Percentiles rank a stretch among this genome's conserved stretches.
Evolutionary conservation across 371 early-diverging fungal species (phyloP).

Genomic region (Syncephalis fuscata): DNA sequence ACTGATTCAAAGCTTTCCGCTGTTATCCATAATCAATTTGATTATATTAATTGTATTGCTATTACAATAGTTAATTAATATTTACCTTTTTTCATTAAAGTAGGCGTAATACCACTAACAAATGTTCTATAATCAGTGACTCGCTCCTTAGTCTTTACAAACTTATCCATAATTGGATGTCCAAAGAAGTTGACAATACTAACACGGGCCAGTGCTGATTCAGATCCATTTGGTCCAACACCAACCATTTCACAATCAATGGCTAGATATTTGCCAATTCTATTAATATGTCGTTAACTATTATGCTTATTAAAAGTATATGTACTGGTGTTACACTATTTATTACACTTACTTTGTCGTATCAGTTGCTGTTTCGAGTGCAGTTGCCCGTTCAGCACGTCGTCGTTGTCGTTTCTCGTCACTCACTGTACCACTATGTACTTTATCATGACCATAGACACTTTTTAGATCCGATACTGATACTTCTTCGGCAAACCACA

Average conservation of each 20-base stretch:
- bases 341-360: no score
- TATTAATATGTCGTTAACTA: slow-evolving; percentile 4
- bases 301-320: no score
- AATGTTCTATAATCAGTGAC: slow-evolving; percentile 88
- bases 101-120: slow-evolving; percentile 83
- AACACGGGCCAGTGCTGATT: slow-evolving; percentile 80
- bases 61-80: neutral
- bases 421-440: no score
- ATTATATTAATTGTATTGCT: neutral
- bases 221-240: slow-evolving; percentile 62
- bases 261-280: slow-evolving; percentile 69
- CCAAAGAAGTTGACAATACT: slow-evolving; percentile 88
- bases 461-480: no score
- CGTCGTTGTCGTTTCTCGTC: no score
- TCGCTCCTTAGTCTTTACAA: slow-evolving; percentile 58
- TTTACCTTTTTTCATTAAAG: slow-evolving; percentile 39
- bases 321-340: no score
- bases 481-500: no score
- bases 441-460: no score
- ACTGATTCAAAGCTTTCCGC: slow-evolving; percentile 46
- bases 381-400: no score
- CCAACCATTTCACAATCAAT: slow-evolving; percentile 99
- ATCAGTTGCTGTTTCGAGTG: no score
- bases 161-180: slow-evolving; percentile 66
- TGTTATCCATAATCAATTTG: no score